phyloP scores from a whole-genome alignment of 2,329 filamentous ascomycete genomes.

The Exophiala bonariae region DNA sequence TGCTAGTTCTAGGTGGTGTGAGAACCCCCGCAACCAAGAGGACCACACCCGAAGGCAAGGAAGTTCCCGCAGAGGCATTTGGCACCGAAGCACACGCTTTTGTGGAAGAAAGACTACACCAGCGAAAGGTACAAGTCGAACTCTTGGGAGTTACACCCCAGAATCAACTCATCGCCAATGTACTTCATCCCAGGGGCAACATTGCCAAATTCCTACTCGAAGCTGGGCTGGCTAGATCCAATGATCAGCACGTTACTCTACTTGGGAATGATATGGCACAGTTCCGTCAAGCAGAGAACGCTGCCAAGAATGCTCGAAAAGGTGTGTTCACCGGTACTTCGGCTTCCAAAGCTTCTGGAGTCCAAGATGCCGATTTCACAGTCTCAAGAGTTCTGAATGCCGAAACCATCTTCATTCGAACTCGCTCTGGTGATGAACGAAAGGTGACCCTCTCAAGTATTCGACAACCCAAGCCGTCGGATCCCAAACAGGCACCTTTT shows the following conservation, averaged over 20 bases:
- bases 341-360: conserved; percentile 59
- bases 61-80: conserved; percentile 82
- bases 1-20: conserved; percentile 85
- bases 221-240: conserved; percentile 86
- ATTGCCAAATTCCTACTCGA: conserved; percentile 89
- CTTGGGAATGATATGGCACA: conserved; percentile 84
- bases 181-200: conserved; percentile 87
- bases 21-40: conserved; percentile 87
- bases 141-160: conserved; percentile 87
- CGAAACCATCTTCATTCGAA: conserved; percentile 83
- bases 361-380: conserved; percentile 72
- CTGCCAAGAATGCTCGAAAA: conserved; percentile 72
- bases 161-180: conserved; percentile 82
- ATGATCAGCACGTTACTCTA: conserved; percentile 92
- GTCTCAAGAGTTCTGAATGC: conserved; percentile 85
- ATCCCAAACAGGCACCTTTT: conserved; percentile 85
- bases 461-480: conserved; percentile 84
- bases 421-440: conserved; percentile 82
- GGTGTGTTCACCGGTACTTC: conserved; percentile 82
- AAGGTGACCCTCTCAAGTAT: conserved; percentile 90
- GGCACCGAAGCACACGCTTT: conserved; percentile 87
- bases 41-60: conserved; percentile 73
- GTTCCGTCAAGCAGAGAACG: conserved; percentile 82
- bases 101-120: conserved; percentile 80
- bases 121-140: conserved; percentile 79